Conservation (phyloP, 495 filamentous ascomycete genomes). For the Rhypophila decipiens region DNA sequence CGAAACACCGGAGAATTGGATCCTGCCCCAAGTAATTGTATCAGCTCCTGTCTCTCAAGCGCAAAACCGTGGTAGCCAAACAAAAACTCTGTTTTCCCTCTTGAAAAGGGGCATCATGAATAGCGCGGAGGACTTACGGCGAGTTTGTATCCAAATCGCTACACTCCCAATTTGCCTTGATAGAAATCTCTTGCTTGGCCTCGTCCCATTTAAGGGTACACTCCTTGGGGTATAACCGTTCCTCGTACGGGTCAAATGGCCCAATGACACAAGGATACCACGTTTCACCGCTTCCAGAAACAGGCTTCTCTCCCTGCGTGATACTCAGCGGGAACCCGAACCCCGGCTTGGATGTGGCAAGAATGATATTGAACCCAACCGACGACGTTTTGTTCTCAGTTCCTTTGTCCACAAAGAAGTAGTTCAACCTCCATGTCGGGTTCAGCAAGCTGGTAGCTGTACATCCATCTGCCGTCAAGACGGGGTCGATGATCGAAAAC, state of each 20-base stretch:
- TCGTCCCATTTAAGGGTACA: slow-evolving; percentile 15
- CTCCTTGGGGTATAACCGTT: slow-evolving; percentile 17
- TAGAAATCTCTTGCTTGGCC: slow-evolving; percentile 8
- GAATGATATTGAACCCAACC: slow-evolving; percentile 20
- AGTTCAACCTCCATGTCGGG: slow-evolving; percentile 20
- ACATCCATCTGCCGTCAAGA: slow-evolving; percentile 18
- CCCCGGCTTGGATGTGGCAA: slow-evolving; percentile 8
- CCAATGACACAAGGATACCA: slow-evolving; percentile 19
- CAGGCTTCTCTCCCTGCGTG: slow-evolving; percentile 1
- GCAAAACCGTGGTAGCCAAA: background rate
- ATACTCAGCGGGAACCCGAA: slow-evolving; percentile 20
- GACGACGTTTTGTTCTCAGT: background rate
- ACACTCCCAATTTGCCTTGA: slow-evolving; percentile 24
- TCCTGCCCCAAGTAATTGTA: slow-evolving; percentile 5
- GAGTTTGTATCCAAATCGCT: slow-evolving; percentile 17
- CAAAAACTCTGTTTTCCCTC: background rate
- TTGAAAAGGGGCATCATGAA: background rate
- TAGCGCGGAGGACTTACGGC: too few relatives aligned
- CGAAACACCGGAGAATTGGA: slow-evolving; percentile 18
- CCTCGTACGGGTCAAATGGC: slow-evolving; percentile 10
- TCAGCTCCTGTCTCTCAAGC: background rate
- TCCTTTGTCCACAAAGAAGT: slow-evolving; percentile 10
- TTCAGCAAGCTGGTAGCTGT: slow-evolving; percentile 19
- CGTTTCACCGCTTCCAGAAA: background rate
- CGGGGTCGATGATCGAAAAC: slow-evolving; percentile 21